Percentiles rank a stretch among this genome's conserved stretches.
These are phyloP conservation scores for Colletotrichum tofieldiae DNA, from an alignment of 2,329 filamentous ascomycete species.

Conservation along the genomic window DNA sequence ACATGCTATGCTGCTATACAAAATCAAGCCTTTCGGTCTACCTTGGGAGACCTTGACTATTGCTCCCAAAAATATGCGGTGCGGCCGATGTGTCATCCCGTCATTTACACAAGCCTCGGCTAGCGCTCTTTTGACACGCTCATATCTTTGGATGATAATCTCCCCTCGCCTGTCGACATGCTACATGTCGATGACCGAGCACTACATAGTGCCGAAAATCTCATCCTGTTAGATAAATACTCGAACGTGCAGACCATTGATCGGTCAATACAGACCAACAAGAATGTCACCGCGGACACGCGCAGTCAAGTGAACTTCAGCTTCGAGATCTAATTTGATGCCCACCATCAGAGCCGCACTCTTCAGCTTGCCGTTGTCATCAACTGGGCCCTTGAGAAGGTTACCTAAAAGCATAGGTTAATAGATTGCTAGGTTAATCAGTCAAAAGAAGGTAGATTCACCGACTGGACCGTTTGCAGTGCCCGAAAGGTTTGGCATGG, in stretches of 20 bases:
- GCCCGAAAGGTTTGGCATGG: slow-evolving; percentile 56
- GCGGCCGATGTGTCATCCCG: background rate
- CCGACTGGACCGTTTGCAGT: slow-evolving; percentile 52
- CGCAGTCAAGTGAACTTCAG: slow-evolving; percentile 74
- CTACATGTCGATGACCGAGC: background rate
- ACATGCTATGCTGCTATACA: background rate
- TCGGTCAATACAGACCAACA: slow-evolving; percentile 67
- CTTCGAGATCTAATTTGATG: slow-evolving; percentile 76
- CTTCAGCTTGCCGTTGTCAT: slow-evolving; percentile 71
- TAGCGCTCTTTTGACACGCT: background rate
- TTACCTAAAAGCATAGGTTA: slow-evolving; percentile 56
- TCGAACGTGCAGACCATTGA: background rate
- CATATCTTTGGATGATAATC: background rate
- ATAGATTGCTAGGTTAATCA: background rate
- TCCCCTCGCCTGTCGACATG: background rate
- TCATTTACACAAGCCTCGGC: background rate
- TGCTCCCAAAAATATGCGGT: background rate
- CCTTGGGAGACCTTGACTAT: background rate
- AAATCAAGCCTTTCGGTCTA: background rate
- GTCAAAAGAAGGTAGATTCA: slow-evolving; percentile 32
- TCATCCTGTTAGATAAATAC: background rate
- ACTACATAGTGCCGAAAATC: too few species aligned
- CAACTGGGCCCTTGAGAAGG: slow-evolving; percentile 71
- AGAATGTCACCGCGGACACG: slow-evolving; percentile 74
- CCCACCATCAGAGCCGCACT: slow-evolving; percentile 71